Base-by-base conservation (phyloP, 2,329 filamentous ascomycete species). In the Incumbomyces lentus region DNA sequence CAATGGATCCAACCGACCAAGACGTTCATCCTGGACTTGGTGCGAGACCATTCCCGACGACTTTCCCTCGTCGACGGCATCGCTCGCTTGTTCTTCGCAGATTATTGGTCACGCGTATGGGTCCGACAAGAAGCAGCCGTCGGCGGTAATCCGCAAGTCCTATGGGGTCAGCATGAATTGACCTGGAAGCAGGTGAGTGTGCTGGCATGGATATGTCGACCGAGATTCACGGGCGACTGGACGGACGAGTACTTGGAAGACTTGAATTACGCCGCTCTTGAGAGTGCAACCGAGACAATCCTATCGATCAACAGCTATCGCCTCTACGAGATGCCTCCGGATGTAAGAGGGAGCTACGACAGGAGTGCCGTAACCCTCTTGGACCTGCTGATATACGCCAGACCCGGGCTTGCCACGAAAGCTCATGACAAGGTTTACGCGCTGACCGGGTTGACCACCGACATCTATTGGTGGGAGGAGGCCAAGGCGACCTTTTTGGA, bases 381-480 rank as follows among this genome's bases (percentile, higher is more conserved):
- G 5, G 22, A 8, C 4, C 22, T 5, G 22, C 4, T 40, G 16
- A 19, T 40, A 6, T 29, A 40, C 8, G 37, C 37, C n/a, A 40
- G 37, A 17, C 4, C 37, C n/a, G 22, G 37, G n/a, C 37, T 19
- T 17, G 13, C 37, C 37, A 40, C 37, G 17, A 40, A 40, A 19
- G n/a, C 37, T 22, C 37, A 40, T 13, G 37, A 40, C 37, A 40
- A 40, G 18, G 37, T 40, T 13, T 40, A 40, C 18, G 37, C 37
- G 13, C 16, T 40, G n/a, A 40, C 5, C 22, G 8, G 17, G 5
- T 6, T 40, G 37, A 5, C 37, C 4, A 16, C 37, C 18, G 37
- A 40, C 33, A 40, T n/a, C 5, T 19, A 19, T 19, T 4, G 5
- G 22, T 26, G 22, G 22, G 22, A 26, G 22, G 8, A 26, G 8